Evolutionary conservation across 108 stramenopile genomes (phyloP).

Genomic region (Schizochytrium sp.): DNA sequence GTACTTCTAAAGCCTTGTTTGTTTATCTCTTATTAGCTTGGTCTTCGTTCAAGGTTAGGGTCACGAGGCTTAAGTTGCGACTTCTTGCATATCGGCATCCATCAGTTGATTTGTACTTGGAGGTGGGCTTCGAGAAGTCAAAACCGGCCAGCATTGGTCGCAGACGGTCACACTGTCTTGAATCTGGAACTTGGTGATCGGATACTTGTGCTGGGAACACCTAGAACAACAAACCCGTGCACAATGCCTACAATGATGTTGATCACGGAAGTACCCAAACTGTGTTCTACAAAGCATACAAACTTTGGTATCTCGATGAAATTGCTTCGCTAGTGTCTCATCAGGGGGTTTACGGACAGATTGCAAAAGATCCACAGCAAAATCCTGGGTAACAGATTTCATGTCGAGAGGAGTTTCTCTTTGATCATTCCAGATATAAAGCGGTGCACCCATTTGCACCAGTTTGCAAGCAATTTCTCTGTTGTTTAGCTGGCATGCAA

Average conservation of each 20-base stretch:
- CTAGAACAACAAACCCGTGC: conserved; percentile 16
- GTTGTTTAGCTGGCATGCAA: conserved; percentile 41
- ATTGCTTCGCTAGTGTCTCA: neutral
- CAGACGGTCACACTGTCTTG: neutral
- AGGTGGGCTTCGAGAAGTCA: neutral
- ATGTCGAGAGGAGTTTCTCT: conserved; percentile 21
- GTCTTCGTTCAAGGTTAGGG: neutral
- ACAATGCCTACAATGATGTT: conserved; percentile 27
- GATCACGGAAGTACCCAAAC: neutral
- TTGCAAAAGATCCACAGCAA: neutral
- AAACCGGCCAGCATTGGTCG: conserved; percentile 13
- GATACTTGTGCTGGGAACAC: conserved; percentile 26
- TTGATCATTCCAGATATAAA: conserved; percentile 4
- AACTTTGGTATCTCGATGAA: conserved; percentile 37
- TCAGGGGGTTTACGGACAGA: conserved; percentile 22
- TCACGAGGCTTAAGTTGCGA: no score
- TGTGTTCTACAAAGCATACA: neutral
- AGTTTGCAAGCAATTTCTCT: neutral
- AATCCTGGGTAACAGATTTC: neutral
- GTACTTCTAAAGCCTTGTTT: neutral
- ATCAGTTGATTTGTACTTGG: neutral
- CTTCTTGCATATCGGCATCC: no score
- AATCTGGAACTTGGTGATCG: neutral
- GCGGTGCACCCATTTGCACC: conserved; percentile 41
- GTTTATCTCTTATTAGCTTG: neutral